Base-by-base conservation (phyloP, 345 rosid species). In the Atalantia buxifolia region DNA sequence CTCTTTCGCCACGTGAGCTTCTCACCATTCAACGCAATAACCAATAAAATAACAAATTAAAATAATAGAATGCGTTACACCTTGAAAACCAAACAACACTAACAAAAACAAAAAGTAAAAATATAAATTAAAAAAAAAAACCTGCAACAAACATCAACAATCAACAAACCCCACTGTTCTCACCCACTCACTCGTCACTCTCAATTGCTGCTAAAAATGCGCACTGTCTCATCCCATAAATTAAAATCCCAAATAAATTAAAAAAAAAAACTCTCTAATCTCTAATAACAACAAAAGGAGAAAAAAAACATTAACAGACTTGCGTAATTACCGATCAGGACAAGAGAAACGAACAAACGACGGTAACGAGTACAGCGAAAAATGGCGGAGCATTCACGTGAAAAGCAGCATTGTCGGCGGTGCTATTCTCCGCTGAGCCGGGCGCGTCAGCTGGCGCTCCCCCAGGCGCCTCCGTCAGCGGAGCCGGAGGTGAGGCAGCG, bases 401-500 rank as follows among this genome's bases (percentile, higher is more conserved):
- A 77, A 74, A 85, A 7, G 82, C 89, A 30, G 81, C 88, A 45
- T 80, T 85, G 16, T 79, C 82, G 48, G 94, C 68, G 59, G 84
- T 87, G 75, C 91, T 93, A 5, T 89, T 70, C 78, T 80, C 93
- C 4, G 92, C 86, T 16, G 74, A 81, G 14, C 31, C 70, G 6
- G 98, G 97, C 0, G 90, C 81, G 8, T 78, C 95, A 0, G 90
- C 87, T 5, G 97, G 95, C 9, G 98, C 75, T 59, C 88, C 89
- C 1, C 18, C 92, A 2, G 95, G 94, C 42, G 98, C 81, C 1
- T 84, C 90, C 3, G 2, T 12, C 2, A 95, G 96, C 16, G 97
- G 99, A 1, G 97, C 95, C 1, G 98, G 99, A 5, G 98, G 98
- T 14, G 98, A 95, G 4, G 97, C 92, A 0, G 86, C 88, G 7